These are phyloP conservation scores for Mentha longifolia DNA, from an alignment of 257 asterid genomes.

Conservation along the genomic window DNA sequence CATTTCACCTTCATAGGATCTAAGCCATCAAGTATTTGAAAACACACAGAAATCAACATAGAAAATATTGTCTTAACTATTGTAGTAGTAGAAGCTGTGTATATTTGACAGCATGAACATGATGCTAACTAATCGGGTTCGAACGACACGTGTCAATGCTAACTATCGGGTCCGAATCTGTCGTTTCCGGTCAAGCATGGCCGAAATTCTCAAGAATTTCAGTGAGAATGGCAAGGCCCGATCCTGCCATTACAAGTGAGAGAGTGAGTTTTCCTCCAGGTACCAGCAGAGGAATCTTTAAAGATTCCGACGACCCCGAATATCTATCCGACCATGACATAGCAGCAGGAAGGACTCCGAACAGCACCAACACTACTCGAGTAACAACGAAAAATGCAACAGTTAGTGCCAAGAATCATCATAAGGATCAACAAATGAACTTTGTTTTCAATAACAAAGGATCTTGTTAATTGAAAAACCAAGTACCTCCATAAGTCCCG, in stretches of 20 bases:
- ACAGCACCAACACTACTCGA: slow-evolving; percentile 70
- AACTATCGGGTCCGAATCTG: no score
- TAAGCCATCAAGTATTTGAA: neutral
- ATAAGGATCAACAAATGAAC: neutral
- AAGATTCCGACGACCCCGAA: slow-evolving; percentile 39
- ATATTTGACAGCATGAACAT: no score
- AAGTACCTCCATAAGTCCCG: slow-evolving; percentile 91
- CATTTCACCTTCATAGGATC: no score
- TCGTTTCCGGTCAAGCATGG: slow-evolving; percentile 23
- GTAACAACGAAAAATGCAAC: neutral
- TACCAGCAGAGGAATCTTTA: slow-evolving; percentile 51
- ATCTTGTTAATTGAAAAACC: neutral
- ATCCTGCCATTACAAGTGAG: slow-evolving; percentile 70
- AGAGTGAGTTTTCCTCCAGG: slow-evolving; percentile 87
- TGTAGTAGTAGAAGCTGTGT: neutral
- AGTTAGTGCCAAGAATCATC: neutral
- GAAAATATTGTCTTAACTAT: neutral
- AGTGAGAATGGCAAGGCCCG: slow-evolving; percentile 67
- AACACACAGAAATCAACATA: slow-evolving; percentile 1
- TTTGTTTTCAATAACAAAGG: neutral
- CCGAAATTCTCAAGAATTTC: slow-evolving; percentile 63
- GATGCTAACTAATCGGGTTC: neutral
- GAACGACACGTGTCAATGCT: no score
- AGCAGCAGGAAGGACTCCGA: slow-evolving; percentile 87
- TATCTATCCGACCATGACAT: slow-evolving; percentile 92